phyloP scores from a whole-genome alignment of 73 alveolate species.

The Paramecium octaurelia region DNA sequence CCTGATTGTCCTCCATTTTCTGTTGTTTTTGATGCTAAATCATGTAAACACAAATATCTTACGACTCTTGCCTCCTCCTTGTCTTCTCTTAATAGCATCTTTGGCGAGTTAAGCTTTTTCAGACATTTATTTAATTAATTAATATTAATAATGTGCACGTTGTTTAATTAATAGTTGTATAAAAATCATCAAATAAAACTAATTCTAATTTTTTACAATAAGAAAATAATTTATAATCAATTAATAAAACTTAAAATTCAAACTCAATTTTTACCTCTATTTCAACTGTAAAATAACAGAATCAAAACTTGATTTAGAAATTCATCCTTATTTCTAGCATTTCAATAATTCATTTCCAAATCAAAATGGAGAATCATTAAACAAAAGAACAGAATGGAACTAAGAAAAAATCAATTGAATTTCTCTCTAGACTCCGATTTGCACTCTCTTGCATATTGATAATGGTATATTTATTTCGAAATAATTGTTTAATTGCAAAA shows the following conservation, averaged over 20 bases:
- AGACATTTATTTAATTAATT: conserved; percentile 24
- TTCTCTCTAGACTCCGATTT: too few species aligned
- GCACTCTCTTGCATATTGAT: background rate
- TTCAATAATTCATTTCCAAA: background rate
- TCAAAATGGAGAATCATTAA: too few species aligned
- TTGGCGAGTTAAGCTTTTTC: background rate
- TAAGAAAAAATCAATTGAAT: background rate
- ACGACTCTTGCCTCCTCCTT: conserved; percentile 50
- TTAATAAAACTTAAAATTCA: background rate
- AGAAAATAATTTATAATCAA: background rate
- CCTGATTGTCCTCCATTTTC: background rate
- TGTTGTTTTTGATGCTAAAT: conserved; percentile 7
- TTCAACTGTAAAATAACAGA: background rate
- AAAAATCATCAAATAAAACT: background rate
- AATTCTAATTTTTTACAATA: background rate
- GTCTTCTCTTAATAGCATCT: conserved; percentile 7
- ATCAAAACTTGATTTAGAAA: background rate
- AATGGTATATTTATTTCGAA: background rate
- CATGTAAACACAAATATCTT: background rate
- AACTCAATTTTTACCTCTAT: background rate
- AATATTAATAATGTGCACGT: conserved; percentile 27
- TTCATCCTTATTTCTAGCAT: background rate
- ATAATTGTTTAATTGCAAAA: background rate
- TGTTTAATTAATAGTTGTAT: background rate
- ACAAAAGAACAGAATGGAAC: background rate